Base-by-base conservation (phyloP, 148 eudicot genomes). In the Vaccinium vitisidaea region DNA sequence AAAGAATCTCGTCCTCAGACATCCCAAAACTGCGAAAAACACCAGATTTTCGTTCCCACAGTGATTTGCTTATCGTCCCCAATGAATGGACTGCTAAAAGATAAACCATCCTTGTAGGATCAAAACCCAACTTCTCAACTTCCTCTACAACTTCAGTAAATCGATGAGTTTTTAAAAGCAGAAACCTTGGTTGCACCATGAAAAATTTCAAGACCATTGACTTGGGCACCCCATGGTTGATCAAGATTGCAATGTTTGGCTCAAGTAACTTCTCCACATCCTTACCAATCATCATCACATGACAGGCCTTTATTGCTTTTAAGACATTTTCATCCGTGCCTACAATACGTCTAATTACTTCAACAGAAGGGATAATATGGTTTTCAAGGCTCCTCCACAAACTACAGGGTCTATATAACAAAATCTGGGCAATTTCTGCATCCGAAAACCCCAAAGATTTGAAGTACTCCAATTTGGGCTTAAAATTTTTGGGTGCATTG, bases 391-490 rank as follows among this genome's bases (percentile, higher is more conserved):
- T 84, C 50, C 83, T 79, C 32, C 7, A 54, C 14, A 84, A 59
- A 48, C n/a, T n/a, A 69, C 15, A 39, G 39, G 83, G 79, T 16
- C 21, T 16, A 25, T 21, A 9, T 4, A 52, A 25, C 32, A 86
- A 30, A 18, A 82, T 75, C 23, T 11, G 43, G 6, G 81, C 65
- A 50, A 82, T 63, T 48, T 82, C 81, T 3, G 5, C 50, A 1
- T 36, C 71, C 1, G 84, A 39, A 11, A 74, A 1, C 19, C 87
- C 87, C 84, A 85, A 54, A 16, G 79, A 75, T 59, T 59, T 55
- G 27, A 85, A 46, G 50, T 54, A 85, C 43, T 85, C 87, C 61
- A 80, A 63, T 83, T 85, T 85, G 25, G 87, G 87, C 84, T 74
- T 73, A 39, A 85, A 23, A 58, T 1, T 85, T 59, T 46, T 81